phyloP scores from a whole-genome alignment of 106 monocot species.

The Agapanthus africanus region DNA sequence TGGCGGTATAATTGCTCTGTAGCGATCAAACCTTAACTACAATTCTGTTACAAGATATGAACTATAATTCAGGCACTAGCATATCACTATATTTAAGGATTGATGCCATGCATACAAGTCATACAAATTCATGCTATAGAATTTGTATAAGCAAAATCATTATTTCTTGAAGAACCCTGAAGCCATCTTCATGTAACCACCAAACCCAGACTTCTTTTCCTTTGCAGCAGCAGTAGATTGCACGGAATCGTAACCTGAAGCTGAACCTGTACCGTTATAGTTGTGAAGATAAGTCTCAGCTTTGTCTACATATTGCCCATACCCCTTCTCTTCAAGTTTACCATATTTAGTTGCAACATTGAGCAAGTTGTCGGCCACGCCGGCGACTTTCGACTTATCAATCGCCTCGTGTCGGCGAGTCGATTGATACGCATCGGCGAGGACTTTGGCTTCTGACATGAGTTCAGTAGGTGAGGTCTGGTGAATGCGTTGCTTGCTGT shows the following conservation, averaged over 20 bases:
- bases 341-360: slow-evolving; percentile 23
- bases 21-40: no score
- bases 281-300: slow-evolving; percentile 18
- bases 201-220: no score
- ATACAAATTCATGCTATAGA: no score
- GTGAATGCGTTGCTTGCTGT: neutral
- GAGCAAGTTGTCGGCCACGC: slow-evolving; percentile 25
- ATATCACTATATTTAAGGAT: no score
- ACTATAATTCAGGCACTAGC: no score
- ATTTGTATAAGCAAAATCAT: neutral
- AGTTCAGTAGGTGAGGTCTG: neutral
- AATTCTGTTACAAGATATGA: no score
- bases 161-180: slow-evolving; percentile 32
- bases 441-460: slow-evolving; percentile 21
- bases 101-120: no score
- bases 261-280: no score
- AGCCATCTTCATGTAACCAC: slow-evolving; percentile 24
- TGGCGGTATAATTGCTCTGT: no score
- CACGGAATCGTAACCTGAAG: no score
- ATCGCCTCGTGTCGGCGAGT: slow-evolving; percentile 8
- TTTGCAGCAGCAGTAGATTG: no score
- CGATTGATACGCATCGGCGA: slow-evolving; percentile 20
- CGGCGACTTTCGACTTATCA: slow-evolving; percentile 29
- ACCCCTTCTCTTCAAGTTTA: slow-evolving; percentile 26
- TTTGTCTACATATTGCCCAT: slow-evolving; percentile 36